Base-by-base conservation (phyloP, 768 basidiomycete genomes). In the Antrodiella citrinella region DNA sequence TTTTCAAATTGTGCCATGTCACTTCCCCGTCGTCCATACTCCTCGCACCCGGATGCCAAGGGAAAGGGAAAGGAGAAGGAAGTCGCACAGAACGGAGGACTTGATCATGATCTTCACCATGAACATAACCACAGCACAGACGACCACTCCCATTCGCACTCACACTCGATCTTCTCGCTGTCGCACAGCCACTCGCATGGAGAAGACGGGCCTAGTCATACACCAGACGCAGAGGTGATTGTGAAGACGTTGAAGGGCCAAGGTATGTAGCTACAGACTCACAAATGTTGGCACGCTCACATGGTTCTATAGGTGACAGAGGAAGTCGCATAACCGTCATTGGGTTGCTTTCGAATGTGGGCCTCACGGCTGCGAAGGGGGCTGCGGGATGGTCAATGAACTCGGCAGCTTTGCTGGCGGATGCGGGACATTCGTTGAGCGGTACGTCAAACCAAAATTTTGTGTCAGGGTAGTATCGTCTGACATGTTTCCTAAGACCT, bases 391-490 rank as follows among this genome's bases (percentile, higher is more conserved):
- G 86, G 79, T 83, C 78, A 62, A 78, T 89, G 77, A 92, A 97
- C 59, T 92, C 89, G 4, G 91, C 92, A 5, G 82, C 91, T 0
- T 70, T 98, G 40, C 73, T 98, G 13, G 95, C 95, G 2, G 95
- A 97, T 58, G 93, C 94, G 0, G 94, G 89, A 20, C 95, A 99
- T 63, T 91, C 88, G 0, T 52, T 90, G 54, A 89, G 88, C 60
- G 91, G 88, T 89, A 56, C 55, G 83, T 75, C 18, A 25, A n/a
- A 25, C 48, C 15, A 26, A 45, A 20, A 44, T 19, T 45, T 46
- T 22, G 39, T 15, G 11, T 39, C 30, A 35, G 30, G 7, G 7
- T 35, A 7, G 30, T 22, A 4, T 18, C 26, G 30, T 35, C 30
- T 35, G 30, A 35, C 30, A 35, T 35, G n/a, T n/a, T 15, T 35